phyloP scores from a whole-genome alignment of 306 rosid genomes.

The Gleditsia sinensis region DNA sequence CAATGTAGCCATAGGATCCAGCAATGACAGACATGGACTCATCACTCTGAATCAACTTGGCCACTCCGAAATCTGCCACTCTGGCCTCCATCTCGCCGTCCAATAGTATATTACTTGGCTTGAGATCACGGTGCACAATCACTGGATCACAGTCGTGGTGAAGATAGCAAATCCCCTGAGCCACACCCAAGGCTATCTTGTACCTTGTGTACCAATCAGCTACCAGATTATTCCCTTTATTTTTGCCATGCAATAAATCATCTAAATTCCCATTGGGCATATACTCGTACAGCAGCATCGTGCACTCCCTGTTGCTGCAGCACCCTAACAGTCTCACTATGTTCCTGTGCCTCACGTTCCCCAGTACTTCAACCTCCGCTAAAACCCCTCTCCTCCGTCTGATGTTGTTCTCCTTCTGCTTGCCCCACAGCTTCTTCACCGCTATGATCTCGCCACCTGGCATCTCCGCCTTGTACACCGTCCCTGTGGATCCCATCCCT shows the following conservation, averaged over 20 bases:
- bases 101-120: conserved; percentile 82
- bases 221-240: conserved; percentile 65
- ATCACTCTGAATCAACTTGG: conserved; percentile 74
- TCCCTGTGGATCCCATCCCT: conserved; percentile 94
- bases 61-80: conserved; percentile 95
- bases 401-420: conserved; percentile 63
- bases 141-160: conserved; percentile 97
- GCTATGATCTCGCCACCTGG: conserved; percentile 97
- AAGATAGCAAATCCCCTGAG: conserved; percentile 93
- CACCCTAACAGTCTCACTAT: conserved; percentile 96
- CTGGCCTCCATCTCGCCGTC: conserved; percentile 94
- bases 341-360: conserved; percentile 92
- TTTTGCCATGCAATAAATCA: conserved; percentile 70
- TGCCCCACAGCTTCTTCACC: conserved; percentile 85
- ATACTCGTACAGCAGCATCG: conserved; percentile 91
- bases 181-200: conserved; percentile 87
- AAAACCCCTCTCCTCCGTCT: conserved; percentile 82
- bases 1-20: conserved; percentile 96
- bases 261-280: conserved; percentile 93
- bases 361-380: conserved; percentile 95
- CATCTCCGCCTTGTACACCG: conserved; percentile 85
- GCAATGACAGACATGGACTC: conserved; percentile 98
- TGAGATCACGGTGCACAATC: conserved; percentile 86
- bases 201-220: conserved; percentile 89
- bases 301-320: conserved; percentile 83